Percentiles rank a stretch among this genome's conserved stretches.
phyloP scores from a whole-genome alignment of 352 stramenopile species.

The Phytophthora chlamydospora region DNA sequence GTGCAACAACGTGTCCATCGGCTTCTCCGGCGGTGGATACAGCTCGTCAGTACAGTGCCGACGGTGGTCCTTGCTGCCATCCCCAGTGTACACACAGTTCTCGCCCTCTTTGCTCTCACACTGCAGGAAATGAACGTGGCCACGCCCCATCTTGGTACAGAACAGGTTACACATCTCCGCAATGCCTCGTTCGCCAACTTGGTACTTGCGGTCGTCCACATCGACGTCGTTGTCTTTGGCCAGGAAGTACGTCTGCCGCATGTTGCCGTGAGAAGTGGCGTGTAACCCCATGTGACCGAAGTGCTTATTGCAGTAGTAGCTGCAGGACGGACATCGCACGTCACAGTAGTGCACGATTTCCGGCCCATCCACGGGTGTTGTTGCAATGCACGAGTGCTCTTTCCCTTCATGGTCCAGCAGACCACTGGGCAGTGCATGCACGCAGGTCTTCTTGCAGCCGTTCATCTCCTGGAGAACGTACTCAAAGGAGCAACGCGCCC shows the following conservation, averaged over 20 bases:
- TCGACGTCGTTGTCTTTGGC: conserved; percentile 17
- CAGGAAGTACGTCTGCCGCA: conserved; percentile 38
- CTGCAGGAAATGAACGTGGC: conserved; percentile 37
- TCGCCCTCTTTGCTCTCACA: conserved; percentile 14
- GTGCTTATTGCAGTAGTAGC: conserved; percentile 37
- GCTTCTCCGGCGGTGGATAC: conserved; percentile 6
- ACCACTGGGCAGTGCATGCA: conserved; percentile 32
- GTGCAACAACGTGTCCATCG: conserved; percentile 35
- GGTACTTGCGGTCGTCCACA: conserved; percentile 24
- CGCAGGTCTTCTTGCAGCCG: conserved; percentile 58
- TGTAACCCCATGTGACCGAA: conserved; percentile 30
- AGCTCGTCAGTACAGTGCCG: conserved; percentile 23
- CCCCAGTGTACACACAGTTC: conserved; percentile 22
- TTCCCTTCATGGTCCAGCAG: conserved; percentile 38
- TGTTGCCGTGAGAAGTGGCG: conserved; percentile 36
- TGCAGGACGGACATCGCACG: conserved; percentile 24
- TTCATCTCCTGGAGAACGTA: conserved; percentile 80
- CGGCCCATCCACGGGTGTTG: too few relatives aligned
- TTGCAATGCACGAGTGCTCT: conserved; percentile 48
- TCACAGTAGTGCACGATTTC: conserved; percentile 35
- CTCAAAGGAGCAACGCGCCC: conserved; percentile 50
- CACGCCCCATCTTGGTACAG: conserved; percentile 31
- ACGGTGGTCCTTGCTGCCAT: conserved; percentile 15
- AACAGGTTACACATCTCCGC: conserved; percentile 44
- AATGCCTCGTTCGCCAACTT: conserved; percentile 26